A percentile compares a stretch with the other conserved stretches of the same genome.
These are phyloP conservation scores for Coemansia pectinata DNA, from an alignment of 192 early-diverging fungal genomes.

Conservation along the genomic window DNA sequence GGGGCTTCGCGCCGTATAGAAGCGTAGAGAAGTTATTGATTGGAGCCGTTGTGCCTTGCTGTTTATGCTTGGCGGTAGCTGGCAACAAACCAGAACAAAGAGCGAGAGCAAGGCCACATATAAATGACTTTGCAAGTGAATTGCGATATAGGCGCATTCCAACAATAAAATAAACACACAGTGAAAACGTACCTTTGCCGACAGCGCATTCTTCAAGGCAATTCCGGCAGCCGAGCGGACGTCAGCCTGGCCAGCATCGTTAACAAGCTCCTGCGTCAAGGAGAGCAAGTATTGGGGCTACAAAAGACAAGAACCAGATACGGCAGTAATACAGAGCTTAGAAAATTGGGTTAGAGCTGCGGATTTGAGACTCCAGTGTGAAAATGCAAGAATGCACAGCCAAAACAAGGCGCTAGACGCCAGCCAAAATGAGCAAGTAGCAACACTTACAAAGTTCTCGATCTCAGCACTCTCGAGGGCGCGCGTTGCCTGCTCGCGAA, in stretches of 20 bases:
- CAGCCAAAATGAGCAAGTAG: neutral
- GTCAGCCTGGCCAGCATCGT: conserved; percentile 62
- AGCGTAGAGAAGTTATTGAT: neutral
- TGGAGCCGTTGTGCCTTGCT: neutral
- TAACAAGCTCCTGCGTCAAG: conserved; percentile 81
- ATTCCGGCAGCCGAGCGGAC: conserved; percentile 86
- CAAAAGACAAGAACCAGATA: neutral
- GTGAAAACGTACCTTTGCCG: conserved; percentile 27
- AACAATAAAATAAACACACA: neutral
- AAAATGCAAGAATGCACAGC: conserved; percentile 20
- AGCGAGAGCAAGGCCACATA: neutral
- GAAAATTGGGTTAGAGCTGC: neutral
- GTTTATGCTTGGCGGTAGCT: neutral
- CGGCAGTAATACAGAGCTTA: conserved; percentile 11
- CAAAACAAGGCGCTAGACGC: neutral
- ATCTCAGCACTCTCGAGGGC: conserved; percentile 72
- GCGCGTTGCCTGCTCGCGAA: conserved; percentile 80
- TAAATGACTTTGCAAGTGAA: neutral
- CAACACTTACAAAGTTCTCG: conserved; percentile 81
- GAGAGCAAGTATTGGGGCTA: conserved; percentile 68
- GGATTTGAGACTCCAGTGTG: conserved; percentile 5
- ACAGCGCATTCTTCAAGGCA: conserved; percentile 90
- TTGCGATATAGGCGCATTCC: neutral
- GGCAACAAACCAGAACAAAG: neutral
- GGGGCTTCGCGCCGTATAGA: neutral